Base-by-base conservation (phyloP, 345 rosid species). In the Dimocarpus longan region DNA sequence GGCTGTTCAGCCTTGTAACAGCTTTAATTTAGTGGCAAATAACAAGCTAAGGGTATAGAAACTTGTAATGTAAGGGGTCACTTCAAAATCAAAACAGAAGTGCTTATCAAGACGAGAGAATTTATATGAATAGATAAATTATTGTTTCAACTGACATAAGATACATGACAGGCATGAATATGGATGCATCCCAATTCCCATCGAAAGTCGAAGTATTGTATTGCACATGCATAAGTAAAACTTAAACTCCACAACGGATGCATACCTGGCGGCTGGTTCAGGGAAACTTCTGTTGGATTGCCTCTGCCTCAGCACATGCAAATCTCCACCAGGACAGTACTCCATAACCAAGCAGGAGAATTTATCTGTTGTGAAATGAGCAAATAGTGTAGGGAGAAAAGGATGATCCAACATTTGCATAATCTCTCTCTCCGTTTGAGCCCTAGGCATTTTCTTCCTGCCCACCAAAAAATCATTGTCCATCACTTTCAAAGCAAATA, bases 341-440 rank as follows among this genome's bases (percentile, higher is more conserved):
- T 92, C 97, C 93, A 91, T 91, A 68, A 91, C 92, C 86, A 91
- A 85, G 85, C 95, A 89, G 1, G 94, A 91, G 74, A 84, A 85
- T 74, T 88, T 90, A 18, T 92, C 97, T 2, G 93, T 89, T 0
- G 85, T 70, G 71, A 92, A 88, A 82, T 88, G 88, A 19, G 90
- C 88, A 85, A 89, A 92, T 16, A 92, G 80, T 4, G 97, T 92
- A 9, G 97, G 95, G 68, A 92, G 92, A 84, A 92, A 92, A 50
- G 97, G 97, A 81, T 92, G 97, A 85, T 92, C 97, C 73, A 92
- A 85, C 90, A 91, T 92, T 79, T 89, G 92, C 86, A 92, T 52
- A 39, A 92, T 92, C 87, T 89, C 94, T 80, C 87, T 89, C 80
- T 92, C 97, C 39, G 94, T 92, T 88, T 87, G 89, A 6, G 93